Evolutionary conservation across 192 early-diverging fungal species (phyloP).

Genomic region (Podila clonocystis): DNA sequence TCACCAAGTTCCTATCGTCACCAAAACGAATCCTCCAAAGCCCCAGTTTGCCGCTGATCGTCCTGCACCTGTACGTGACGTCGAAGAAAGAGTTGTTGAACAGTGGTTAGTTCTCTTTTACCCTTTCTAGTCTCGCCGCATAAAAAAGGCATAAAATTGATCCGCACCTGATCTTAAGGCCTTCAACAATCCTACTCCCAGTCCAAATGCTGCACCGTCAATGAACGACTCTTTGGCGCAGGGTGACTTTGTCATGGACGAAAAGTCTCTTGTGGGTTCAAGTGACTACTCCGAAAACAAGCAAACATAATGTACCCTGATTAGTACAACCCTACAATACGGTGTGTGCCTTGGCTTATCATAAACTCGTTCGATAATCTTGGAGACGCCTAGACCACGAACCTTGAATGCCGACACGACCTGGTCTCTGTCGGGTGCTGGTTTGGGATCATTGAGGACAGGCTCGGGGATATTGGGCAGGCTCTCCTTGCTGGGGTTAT

Average conservation of each 20-base stretch:
- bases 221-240: conserved; percentile 48
- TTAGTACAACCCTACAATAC: neutral
- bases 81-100: neutral
- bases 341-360: neutral
- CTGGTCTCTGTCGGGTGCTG: conserved; percentile 38
- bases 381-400: neutral
- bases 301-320: neutral
- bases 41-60: conserved; percentile 42
- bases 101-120: neutral
- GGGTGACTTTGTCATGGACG: conserved; percentile 42
- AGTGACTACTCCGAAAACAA: conserved; percentile 12
- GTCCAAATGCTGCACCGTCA: conserved; percentile 34
- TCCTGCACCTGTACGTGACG: conserved; percentile 2
- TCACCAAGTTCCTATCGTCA: conserved; percentile 47
- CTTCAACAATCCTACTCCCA: conserved; percentile 40
- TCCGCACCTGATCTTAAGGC: conserved; percentile 28
- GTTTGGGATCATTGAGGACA: conserved; percentile 37
- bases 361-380: neutral
- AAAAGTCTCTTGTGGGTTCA: conserved; percentile 37
- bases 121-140: no score
- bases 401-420: conserved; percentile 50
- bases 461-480: conserved; percentile 40
- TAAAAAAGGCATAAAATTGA: neutral
- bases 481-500: conserved; percentile 23
- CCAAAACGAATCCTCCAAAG: conserved; percentile 39